Percentiles rank a stretch among this genome's conserved stretches.
Conservation (phyloP, 768 basidiomycete species). For the Cystobasidium tubakii region DNA sequence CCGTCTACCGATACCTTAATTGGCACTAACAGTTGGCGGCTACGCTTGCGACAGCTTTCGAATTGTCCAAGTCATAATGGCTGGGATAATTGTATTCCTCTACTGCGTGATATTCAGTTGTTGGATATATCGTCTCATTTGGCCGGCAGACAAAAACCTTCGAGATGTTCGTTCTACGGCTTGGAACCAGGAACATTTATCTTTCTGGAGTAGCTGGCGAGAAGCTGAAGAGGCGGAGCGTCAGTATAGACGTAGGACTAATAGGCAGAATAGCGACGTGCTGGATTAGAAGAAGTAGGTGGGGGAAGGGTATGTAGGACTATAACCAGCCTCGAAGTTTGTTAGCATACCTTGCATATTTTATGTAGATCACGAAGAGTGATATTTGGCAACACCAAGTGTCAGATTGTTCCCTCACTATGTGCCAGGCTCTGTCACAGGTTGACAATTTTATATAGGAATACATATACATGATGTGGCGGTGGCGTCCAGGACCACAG, state of each 20-base stretch:
- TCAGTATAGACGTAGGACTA: neutral
- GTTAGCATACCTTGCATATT: no score
- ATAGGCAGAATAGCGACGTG: neutral
- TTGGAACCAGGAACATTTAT: constrained; percentile 13
- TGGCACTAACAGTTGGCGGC: no score
- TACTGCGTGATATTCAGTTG: constrained; percentile 5
- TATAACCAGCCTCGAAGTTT: no score
- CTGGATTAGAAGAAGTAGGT: neutral
- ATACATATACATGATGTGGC: no score
- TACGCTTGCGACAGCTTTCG: neutral
- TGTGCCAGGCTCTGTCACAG: no score
- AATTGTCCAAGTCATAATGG: neutral
- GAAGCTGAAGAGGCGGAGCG: constrained; percentile 8
- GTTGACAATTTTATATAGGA: no score
- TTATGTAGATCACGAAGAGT: no score
- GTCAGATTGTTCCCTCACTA: no score
- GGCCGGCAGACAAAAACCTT: neutral
- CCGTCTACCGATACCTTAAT: no score
- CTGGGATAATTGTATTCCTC: neutral
- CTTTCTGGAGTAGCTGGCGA: constrained; percentile 20
- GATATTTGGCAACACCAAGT: no score
- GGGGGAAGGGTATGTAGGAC: no score
- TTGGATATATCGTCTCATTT: constrained; percentile 7
- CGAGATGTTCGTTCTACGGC: neutral
- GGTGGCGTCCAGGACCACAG: no score